phyloP scores from a whole-genome alignment of 2,329 filamentous ascomycete genomes.

The Magnaporthales sp. region DNA sequence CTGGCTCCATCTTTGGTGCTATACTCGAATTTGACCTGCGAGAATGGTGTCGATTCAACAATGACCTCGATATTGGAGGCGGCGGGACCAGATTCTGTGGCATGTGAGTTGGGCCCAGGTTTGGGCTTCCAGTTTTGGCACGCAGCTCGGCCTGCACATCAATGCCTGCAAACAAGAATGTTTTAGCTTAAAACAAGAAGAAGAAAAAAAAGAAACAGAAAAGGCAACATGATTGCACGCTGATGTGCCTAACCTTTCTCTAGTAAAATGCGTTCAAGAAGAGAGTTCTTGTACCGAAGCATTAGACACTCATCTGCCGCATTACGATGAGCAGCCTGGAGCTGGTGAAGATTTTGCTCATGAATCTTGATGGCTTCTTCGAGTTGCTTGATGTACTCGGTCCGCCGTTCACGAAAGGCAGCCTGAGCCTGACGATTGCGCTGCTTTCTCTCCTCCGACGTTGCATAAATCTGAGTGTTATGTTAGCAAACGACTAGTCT shows the following conservation, averaged over 20 bases:
- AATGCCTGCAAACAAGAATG: slow-evolving; percentile 54
- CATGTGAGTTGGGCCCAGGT: slow-evolving; percentile 61
- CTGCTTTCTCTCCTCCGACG: slow-evolving; percentile 96
- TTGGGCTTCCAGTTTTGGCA: slow-evolving; percentile 83
- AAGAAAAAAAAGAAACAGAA: neutral
- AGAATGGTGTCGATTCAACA: slow-evolving; percentile 70
- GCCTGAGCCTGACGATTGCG: slow-evolving; percentile 95
- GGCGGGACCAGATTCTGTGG: slow-evolving; percentile 61
- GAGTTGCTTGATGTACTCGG: slow-evolving; percentile 98
- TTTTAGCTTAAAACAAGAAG: neutral
- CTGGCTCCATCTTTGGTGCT: slow-evolving; percentile 62
- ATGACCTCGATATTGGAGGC: slow-evolving; percentile 69
- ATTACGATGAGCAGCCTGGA: slow-evolving; percentile 89
- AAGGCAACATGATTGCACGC: neutral
- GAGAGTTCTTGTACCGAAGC: slow-evolving; percentile 96
- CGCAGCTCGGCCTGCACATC: slow-evolving; percentile 95
- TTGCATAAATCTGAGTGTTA: slow-evolving; percentile 80
- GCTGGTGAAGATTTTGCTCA: slow-evolving; percentile 84
- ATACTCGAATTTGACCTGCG: slow-evolving; percentile 66
- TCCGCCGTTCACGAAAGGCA: slow-evolving; percentile 90
- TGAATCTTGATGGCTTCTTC: slow-evolving; percentile 96
- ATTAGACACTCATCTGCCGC: slow-evolving; percentile 96
- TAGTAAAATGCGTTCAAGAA: slow-evolving; percentile 87
- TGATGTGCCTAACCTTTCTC: slow-evolving; percentile 65
- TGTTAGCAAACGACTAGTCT: neutral